phyloP scores from a whole-genome alignment of 164 flowering plant genomes.

The Malania oleifera region DNA sequence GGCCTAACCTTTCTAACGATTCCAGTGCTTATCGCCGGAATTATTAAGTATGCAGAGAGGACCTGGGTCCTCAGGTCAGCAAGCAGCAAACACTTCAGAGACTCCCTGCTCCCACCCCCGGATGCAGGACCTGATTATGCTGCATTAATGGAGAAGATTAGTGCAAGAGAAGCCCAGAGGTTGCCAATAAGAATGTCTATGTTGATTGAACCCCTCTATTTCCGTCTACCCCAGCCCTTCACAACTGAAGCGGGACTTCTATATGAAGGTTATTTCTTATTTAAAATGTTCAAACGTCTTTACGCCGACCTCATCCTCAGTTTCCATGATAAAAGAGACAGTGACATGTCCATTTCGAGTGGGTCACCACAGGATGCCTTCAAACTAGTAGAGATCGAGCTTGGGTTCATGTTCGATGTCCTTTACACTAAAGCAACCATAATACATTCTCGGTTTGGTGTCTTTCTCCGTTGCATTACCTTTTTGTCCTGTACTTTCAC shows the following conservation, averaged over 20 bases:
- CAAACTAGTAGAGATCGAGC: conserved; percentile 26
- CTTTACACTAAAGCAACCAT: conserved; percentile 28
- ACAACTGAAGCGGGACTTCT: neutral
- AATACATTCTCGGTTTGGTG: neutral
- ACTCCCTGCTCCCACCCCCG: neutral
- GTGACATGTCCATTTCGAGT: conserved; percentile 8
- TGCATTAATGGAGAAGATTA: conserved; percentile 2
- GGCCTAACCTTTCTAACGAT: neutral
- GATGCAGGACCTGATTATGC: neutral
- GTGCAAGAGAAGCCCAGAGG: neutral
- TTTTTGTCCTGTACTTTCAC: too few species aligned
- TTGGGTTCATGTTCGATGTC: conserved; percentile 24
- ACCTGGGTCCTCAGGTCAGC: neutral
- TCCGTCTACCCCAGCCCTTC: neutral
- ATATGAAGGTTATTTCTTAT: conserved; percentile 5
- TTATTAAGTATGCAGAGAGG: conserved; percentile 8
- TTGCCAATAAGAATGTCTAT: neutral
- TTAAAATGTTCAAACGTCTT: conserved; percentile 23
- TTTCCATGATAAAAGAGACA: conserved; percentile 17
- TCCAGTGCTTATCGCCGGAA: conserved; percentile 10
- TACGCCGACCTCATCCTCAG: conserved; percentile 27
- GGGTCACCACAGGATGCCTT: conserved; percentile 9
- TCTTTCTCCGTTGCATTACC: neutral
- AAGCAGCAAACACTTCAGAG: neutral
- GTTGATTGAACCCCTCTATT: neutral